Base-by-base conservation (phyloP, 164 flowering plant species). In the Brasenia schreberi region DNA sequence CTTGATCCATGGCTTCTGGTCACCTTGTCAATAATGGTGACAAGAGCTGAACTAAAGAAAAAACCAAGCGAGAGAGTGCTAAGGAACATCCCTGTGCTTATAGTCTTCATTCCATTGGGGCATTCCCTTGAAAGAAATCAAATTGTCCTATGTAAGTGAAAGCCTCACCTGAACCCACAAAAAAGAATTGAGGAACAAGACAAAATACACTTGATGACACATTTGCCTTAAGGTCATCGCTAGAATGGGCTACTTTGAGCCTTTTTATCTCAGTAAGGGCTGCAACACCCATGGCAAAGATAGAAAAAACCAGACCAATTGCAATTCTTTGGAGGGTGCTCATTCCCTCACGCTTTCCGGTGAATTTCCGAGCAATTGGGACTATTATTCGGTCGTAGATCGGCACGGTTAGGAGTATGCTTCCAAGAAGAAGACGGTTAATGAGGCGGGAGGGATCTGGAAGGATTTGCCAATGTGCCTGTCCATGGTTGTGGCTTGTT, bases 61-160 rank as follows among this genome's bases (percentile, higher is more conserved):
- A 92, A 95, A 0, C 99, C 99, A 6, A 95, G 81, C 0, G 99
- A 85, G 2, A 92, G 79, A 6, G 99, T 92, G 5, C 90, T 85
- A 59, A 95, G 83, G 81, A 92, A 95, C 63, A 92, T 87, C 9
- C 99, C 97, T 0, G 99, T 95, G 86, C 99, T 95, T 96, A 95
- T 88, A 0, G 97, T 84, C 70, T 92, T 95, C 99, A 95, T 95
- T 5, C 96, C 90, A 69, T 88, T 89, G 1, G 99, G 99, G 5
- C 96, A 85, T 58, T 84, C 86, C 0, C 96, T 95, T 71, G 88
- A 87, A 95, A 95, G 86, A 95, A 89, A 68, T 92, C 99, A 1
- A 95, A 89, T 72, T 95, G 99, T 39, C 99, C 99, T 0, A 93
- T 87, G 89, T 95, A 95, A 44, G 90, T 92, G 78, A 95, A 90